Base-by-base conservation (phyloP, 2,329 filamentous ascomycete species). In the Apiospora sp. region DNA sequence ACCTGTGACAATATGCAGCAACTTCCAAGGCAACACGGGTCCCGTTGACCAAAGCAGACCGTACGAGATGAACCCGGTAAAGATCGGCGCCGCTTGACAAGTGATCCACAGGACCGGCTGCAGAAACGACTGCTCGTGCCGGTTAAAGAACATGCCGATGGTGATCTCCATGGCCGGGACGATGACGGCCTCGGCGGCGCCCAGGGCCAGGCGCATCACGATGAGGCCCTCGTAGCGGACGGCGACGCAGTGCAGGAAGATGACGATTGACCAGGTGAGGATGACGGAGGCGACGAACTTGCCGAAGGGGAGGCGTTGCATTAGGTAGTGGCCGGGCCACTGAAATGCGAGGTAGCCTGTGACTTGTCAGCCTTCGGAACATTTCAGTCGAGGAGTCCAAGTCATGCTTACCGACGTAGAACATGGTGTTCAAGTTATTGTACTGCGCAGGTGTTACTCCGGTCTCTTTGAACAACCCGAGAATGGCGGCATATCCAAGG, bases 81-180 rank as follows among this genome's bases (percentile, higher is more conserved):
- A 78, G 27, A 85, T 81, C 13, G 83, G 83, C 0, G 83, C 81
- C 0, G 76, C 76, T 22, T 77, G 76, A 30, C 80, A 77, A 8
- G 78, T 79, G 13, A 78, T 80, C 81, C 80, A 83, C 51, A 83
- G 79, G 14, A 83, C 76, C 3, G 79, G 79, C 71, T 82, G 81
- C 3, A 83, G 70, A 34, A 79, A 79, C 0, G 79, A 78, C 14
- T 81, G 80, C 68, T 83, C 81, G n/a, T 78, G 74, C 0, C 79
- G 80, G 30, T 78, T 81, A 74, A 83, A 83, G 74, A 83, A 83
- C 82, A 83, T 83, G 70, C 80, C 81, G 12, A 84, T 81, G 0
- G 83, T 84, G 68, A 84, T 81, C 44, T 84, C 83, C 76, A 84
- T 81, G 2, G 82, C 82, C 0, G 83, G 83, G 1, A 84, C 81